Conservation (phyloP, 2,329 filamentous ascomycete genomes). For the Fusarium nodosum region DNA sequence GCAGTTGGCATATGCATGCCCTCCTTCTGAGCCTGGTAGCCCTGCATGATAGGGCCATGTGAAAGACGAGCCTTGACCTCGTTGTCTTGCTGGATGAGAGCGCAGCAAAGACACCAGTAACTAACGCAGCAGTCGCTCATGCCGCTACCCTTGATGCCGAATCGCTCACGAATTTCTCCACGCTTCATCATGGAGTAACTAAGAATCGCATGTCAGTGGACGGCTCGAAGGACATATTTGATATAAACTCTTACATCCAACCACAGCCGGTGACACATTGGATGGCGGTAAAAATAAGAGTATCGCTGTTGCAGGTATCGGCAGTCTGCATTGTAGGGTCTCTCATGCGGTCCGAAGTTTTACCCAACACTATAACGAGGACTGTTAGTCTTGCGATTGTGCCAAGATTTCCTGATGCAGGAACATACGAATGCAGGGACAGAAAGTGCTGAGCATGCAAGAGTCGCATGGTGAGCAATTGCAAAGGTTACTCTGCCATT, state of each 20-base stretch:
- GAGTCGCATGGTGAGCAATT: constrained; percentile 58
- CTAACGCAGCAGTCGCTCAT: constrained; percentile 65
- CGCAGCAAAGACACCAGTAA: constrained; percentile 70
- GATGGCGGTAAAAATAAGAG: constrained; percentile 57
- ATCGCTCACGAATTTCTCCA: constrained; percentile 65
- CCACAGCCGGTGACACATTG: constrained; percentile 58
- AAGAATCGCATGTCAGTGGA: constrained; percentile 15
- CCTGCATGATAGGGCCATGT: constrained; percentile 50
- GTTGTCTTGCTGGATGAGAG: constrained; percentile 70
- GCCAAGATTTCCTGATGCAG: background rate
- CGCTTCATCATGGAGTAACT: constrained; percentile 67
- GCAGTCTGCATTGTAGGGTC: constrained; percentile 59
- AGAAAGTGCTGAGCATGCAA: constrained; percentile 57
- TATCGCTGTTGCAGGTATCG: constrained; percentile 59
- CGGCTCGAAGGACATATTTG: background rate
- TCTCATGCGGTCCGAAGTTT: constrained; percentile 60
- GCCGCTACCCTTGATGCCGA: constrained; percentile 65
- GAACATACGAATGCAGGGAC: constrained; percentile 61
- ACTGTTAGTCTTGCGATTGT: constrained; percentile 29
- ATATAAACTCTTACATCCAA: constrained; percentile 57
- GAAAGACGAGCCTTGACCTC: constrained; percentile 58
- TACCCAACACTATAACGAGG: constrained; percentile 57
- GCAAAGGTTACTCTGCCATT: constrained; percentile 58
- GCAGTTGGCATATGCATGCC: constrained; percentile 55
- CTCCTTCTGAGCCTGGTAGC: constrained; percentile 56